A percentile compares a stretch with the other conserved stretches of the same genome.
These are phyloP conservation scores for Yueomyces sinensis DNA, from an alignment of 805 yeast genomes.

Conservation along the genomic window DNA sequence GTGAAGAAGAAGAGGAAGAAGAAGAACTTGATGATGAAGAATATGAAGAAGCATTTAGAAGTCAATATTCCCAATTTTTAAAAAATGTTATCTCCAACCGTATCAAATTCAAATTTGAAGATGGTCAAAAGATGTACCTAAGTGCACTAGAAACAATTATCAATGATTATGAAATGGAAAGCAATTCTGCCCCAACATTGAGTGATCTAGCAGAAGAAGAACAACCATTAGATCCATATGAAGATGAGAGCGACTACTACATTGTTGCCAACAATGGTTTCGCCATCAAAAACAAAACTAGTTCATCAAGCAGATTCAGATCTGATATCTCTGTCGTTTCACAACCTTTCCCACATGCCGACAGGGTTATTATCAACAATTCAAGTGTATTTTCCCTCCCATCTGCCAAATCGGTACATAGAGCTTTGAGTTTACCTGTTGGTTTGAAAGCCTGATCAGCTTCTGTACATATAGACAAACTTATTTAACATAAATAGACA, in stretches of 20 bases:
- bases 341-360: not conserved
- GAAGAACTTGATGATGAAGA: constrained; percentile 5
- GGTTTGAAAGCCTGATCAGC: constrained; percentile 9
- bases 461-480: not conserved
- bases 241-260: no score
- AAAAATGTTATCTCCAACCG: constrained; percentile 16
- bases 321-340: no score
- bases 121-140: constrained; percentile 7
- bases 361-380: constrained; percentile 1
- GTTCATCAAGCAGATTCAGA: not conserved
- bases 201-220: not conserved
- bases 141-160: constrained; percentile 1
- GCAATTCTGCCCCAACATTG: not conserved
- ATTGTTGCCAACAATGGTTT: no score
- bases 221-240: no score
- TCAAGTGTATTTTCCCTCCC: constrained; percentile 12
- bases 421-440: constrained; percentile 21
- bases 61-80: constrained; percentile 13
- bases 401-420: constrained; percentile 6
- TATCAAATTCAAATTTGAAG: constrained; percentile 16
- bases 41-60: constrained; percentile 1
- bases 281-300: not conserved
- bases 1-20: constrained; percentile 11
- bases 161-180: not conserved
- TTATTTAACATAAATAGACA: not conserved